These are phyloP conservation scores for Podila epicladia DNA, from an alignment of 192 early-diverging fungal species.

Conservation along the genomic window DNA sequence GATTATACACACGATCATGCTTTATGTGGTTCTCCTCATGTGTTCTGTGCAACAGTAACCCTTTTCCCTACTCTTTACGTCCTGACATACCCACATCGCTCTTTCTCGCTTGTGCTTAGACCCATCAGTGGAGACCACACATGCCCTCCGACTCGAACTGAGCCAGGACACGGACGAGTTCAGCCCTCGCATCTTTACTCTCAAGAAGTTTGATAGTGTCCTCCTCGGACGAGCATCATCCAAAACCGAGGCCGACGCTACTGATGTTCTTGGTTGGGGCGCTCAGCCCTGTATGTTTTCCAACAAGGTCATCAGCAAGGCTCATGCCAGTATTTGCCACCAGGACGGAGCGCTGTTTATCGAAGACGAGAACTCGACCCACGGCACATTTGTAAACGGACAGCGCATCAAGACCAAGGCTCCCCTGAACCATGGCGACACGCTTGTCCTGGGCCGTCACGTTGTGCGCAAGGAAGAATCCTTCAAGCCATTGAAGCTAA, in stretches of 20 bases:
- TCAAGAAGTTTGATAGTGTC: not conserved
- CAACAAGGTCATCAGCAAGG: slow-evolving; percentile 38
- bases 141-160: not conserved
- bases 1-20: too few relatives aligned
- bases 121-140: not conserved
- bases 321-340: slow-evolving; percentile 22
- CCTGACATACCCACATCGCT: too few relatives aligned
- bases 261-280: not conserved
- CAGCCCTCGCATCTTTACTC: not conserved
- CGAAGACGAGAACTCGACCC: slow-evolving; percentile 24
- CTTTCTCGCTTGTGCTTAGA: too few relatives aligned
- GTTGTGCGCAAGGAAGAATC: slow-evolving; percentile 22
- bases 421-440: slow-evolving; percentile 14
- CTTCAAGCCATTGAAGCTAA: slow-evolving; percentile 20
- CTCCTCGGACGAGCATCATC: not conserved
- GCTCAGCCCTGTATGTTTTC: slow-evolving; percentile 8
- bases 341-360: slow-evolving; percentile 19
- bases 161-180: not conserved
- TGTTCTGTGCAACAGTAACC: too few relatives aligned
- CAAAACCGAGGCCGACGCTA: not conserved
- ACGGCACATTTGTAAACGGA: slow-evolving; percentile 35
- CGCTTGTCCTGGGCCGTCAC: slow-evolving; percentile 11
- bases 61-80: too few relatives aligned
- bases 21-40: too few relatives aligned
- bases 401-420: not conserved